Conservation (phyloP, 2,329 filamentous ascomycete species). For the Microsporum audouinii region DNA sequence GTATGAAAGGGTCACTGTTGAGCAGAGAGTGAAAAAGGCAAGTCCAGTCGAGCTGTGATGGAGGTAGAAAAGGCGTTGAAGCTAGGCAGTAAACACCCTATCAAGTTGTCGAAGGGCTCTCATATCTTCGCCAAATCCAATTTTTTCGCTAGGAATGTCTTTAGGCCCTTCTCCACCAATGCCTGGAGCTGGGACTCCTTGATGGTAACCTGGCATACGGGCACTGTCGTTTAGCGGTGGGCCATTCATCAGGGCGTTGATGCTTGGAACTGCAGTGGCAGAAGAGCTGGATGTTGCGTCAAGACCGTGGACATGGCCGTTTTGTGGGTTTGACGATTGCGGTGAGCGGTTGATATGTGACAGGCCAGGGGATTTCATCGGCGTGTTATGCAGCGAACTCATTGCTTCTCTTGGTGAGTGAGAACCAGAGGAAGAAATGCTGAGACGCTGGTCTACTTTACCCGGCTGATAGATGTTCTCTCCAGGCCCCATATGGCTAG, state of each 20-base stretch:
- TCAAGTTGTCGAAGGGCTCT: conserved; percentile 56
- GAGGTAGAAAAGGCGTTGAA: not conserved
- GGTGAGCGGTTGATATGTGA: not conserved
- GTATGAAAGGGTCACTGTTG: not conserved
- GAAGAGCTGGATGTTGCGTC: conserved; percentile 15
- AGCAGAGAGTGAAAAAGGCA: not conserved
- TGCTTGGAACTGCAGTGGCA: conserved; percentile 42
- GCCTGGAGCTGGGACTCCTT: not conserved
- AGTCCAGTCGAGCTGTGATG: not conserved
- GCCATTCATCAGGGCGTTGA: conserved; percentile 38
- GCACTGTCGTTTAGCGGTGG: conserved; percentile 16
- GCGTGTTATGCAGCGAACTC: not conserved
- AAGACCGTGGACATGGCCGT: not conserved
- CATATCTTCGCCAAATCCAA: conserved; percentile 51
- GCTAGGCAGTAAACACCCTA: conserved; percentile 35
- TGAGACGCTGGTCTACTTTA: conserved; percentile 5
- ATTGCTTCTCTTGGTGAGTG: not conserved
- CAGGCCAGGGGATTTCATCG: not conserved
- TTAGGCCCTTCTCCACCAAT: conserved; percentile 30
- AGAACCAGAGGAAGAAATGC: not conserved
- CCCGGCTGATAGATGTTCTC: conserved; percentile 1
- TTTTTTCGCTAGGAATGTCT: conserved; percentile 47
- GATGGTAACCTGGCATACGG: conserved; percentile 5
- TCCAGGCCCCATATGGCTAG: not conserved
- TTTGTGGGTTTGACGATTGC: not conserved